Evolutionary conservation across 306 rosid species (phyloP).

Genomic region (Glycyrrhiza uralensis): DNA sequence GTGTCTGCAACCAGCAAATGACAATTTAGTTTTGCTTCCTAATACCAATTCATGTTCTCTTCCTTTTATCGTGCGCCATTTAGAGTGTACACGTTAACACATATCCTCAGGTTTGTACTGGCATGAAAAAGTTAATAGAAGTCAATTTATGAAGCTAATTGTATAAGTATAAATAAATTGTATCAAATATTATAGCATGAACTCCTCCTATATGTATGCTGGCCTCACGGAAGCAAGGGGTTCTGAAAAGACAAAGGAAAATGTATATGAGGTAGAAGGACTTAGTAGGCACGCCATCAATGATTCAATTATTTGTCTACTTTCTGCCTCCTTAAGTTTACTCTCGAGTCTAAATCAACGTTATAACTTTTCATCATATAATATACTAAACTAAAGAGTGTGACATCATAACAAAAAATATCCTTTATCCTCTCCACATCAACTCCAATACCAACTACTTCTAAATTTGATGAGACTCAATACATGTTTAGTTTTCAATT

Average conservation of each 20-base stretch:
- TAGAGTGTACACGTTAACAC: background rate
- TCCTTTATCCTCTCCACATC: background rate
- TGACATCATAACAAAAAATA: background rate
- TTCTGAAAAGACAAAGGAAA: background rate
- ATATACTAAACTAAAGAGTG: background rate
- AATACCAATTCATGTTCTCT: background rate
- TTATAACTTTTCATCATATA: background rate
- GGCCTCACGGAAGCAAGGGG: background rate
- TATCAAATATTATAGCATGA: background rate
- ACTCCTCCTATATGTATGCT: background rate
- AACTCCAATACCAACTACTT: background rate
- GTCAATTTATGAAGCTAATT: background rate
- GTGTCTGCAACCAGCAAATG: background rate
- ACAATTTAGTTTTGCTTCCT: background rate
- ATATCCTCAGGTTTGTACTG: background rate
- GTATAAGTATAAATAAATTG: background rate
- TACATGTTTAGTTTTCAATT: too few relatives aligned
- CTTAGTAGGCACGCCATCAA: constrained; percentile 30
- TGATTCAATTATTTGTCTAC: constrained; percentile 21
- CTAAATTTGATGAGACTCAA: background rate
- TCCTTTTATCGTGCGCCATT: background rate
- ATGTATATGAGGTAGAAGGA: constrained; percentile 5
- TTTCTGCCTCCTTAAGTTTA: background rate
- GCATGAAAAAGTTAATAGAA: background rate
- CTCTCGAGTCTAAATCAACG: constrained; percentile 5